Percentiles rank a stretch among this genome's conserved stretches.
Evolutionary conservation across 148 eudicot genomes (phyloP).

Genomic region (Chenopodium formosanum): DNA sequence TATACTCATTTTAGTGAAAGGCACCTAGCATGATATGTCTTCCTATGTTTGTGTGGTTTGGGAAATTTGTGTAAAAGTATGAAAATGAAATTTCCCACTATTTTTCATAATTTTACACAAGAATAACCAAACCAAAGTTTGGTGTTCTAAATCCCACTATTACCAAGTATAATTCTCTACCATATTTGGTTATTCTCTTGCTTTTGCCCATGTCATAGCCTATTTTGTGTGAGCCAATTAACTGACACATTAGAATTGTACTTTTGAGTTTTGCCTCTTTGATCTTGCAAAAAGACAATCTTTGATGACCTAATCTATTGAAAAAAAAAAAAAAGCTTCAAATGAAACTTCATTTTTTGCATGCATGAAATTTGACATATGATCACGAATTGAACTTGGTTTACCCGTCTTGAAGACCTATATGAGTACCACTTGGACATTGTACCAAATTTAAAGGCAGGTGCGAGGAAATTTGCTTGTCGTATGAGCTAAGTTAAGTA

Average conservation of each 20-base stretch:
- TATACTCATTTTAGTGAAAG: background rate
- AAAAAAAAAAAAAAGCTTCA: background rate
- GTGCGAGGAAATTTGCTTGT: background rate
- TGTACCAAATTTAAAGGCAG: background rate
- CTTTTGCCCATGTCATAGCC: background rate
- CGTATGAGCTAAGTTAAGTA: background rate
- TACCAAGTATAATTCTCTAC: background rate
- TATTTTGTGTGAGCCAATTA: conserved; percentile 13
- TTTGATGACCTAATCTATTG: background rate
- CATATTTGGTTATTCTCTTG: background rate
- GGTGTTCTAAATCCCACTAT: conserved; percentile 6
- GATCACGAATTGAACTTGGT: background rate
- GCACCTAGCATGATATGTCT: conserved; percentile 1
- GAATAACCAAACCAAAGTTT: conserved; percentile 5
- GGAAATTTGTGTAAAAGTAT: background rate
- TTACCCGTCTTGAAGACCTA: background rate
- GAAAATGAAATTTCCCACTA: conserved; percentile 5
- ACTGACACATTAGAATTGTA: background rate
- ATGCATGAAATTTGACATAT: background rate
- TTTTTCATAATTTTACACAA: conserved; percentile 7
- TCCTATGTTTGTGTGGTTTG: background rate
- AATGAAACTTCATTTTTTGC: background rate
- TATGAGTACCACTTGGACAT: background rate
- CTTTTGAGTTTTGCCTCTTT: conserved; percentile 6
- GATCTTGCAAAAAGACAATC: background rate